These are phyloP conservation scores for Podospora pseudopauciseta DNA, from an alignment of 495 filamentous ascomycete genomes.

Conservation along the genomic window DNA sequence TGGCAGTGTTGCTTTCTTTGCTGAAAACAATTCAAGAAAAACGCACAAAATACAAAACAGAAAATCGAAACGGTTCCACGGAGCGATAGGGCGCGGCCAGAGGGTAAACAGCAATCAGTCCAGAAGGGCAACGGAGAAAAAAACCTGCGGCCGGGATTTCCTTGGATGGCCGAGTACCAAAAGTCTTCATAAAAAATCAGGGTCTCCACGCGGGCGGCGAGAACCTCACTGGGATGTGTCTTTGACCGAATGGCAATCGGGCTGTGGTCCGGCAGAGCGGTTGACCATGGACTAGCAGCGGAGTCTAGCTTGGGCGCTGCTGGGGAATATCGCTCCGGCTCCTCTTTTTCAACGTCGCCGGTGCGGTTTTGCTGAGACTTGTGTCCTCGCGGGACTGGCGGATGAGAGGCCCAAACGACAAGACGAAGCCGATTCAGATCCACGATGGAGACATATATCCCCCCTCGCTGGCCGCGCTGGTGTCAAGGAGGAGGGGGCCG, in stretches of 20 bases:
- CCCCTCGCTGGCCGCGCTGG: slow-evolving; percentile 14
- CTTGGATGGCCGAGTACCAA: slow-evolving; percentile 29
- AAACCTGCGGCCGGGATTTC: slow-evolving; percentile 33
- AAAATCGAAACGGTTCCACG: slow-evolving; percentile 13
- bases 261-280: slow-evolving; percentile 21
- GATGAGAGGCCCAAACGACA: slow-evolving; percentile 8
- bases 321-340: slow-evolving; percentile 13
- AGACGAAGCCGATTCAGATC: slow-evolving; percentile 14
- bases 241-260: slow-evolving; percentile 21
- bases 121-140: slow-evolving; percentile 27
- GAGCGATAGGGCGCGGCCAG: slow-evolving; percentile 16
- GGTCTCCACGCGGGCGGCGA: slow-evolving; percentile 34
- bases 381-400: slow-evolving; percentile 15
- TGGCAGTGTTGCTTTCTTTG: slow-evolving; percentile 11
- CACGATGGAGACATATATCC: slow-evolving; percentile 34
- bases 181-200: slow-evolving; percentile 24
- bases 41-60: slow-evolving; percentile 25
- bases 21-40: slow-evolving; percentile 15
- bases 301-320: slow-evolving; percentile 17
- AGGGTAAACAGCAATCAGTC: slow-evolving; percentile 13
- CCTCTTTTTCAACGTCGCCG: slow-evolving; percentile 17
- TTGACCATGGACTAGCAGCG: slow-evolving; percentile 18
- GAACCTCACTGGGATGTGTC: slow-evolving; percentile 33
- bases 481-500: slow-evolving; percentile 1
- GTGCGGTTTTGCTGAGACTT: slow-evolving; percentile 9